Conservation (phyloP, 345 rosid genomes). For the Lumnitzera racemosa region DNA sequence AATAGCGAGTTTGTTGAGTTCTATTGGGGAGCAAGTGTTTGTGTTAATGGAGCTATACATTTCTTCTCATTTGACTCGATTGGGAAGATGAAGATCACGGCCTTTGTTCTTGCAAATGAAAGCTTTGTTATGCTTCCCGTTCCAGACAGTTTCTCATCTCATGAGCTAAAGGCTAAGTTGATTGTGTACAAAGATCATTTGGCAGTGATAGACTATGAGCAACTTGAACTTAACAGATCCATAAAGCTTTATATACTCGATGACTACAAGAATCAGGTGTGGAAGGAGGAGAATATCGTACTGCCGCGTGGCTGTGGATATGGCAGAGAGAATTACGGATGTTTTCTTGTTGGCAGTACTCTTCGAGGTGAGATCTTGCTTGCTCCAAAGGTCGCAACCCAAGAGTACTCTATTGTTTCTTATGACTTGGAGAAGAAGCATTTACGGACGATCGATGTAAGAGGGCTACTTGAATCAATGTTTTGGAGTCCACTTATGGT, state of each 20-base stretch:
- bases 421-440: conserved; percentile 4
- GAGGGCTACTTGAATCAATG: background rate
- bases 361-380: conserved; percentile 5
- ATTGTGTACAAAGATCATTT: conserved; percentile 1
- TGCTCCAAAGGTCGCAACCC: background rate
- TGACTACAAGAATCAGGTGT: conserved; percentile 4
- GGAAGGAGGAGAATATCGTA: conserved; percentile 2
- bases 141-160: background rate
- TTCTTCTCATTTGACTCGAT: conserved; percentile 4
- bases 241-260: background rate
- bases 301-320: conserved; percentile 1
- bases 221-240: background rate
- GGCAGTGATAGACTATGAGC: conserved; percentile 2
- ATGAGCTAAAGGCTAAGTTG: background rate
- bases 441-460: conserved; percentile 5
- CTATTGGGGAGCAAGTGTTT: conserved; percentile 2
- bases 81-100: conserved; percentile 1
- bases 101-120: conserved; percentile 3
- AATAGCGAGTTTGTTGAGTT: background rate
- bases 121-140: conserved; percentile 3
- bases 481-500: conserved; percentile 1
- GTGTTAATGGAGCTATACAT: conserved; percentile 6
- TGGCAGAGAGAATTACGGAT: background rate
- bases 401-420: background rate
- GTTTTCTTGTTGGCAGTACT: background rate